phyloP scores from a whole-genome alignment of 2,329 filamentous ascomycete genomes.

The Colletotrichum melonis region DNA sequence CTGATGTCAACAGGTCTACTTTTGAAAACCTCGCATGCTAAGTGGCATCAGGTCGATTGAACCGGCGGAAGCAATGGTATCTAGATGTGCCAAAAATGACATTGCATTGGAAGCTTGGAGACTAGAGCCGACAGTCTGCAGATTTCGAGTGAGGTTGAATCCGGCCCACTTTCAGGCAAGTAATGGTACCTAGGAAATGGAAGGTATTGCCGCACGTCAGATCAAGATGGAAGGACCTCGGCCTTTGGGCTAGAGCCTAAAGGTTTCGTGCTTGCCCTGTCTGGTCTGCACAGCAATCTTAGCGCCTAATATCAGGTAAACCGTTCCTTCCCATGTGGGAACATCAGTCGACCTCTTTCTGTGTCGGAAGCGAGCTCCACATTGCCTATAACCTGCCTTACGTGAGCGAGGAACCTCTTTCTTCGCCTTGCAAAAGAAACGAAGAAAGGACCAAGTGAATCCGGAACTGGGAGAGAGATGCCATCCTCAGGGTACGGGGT shows the following conservation, averaged over 20 bases:
- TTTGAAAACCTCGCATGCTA: too few species aligned
- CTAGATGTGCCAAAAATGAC: too few species aligned
- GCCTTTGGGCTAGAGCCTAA: background rate
- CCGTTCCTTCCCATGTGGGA: background rate
- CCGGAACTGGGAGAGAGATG: background rate
- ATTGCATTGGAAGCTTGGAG: too few species aligned
- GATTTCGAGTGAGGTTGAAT: background rate
- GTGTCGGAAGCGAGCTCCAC: background rate
- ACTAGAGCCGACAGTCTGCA: too few species aligned
- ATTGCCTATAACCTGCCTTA: background rate
- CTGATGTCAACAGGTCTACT: too few species aligned
- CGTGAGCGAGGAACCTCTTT: background rate
- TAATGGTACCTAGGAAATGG: too few species aligned
- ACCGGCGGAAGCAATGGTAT: too few species aligned
- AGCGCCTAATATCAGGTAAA: background rate
- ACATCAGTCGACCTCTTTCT: background rate
- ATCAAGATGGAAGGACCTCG: background rate
- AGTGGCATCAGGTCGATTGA: too few species aligned
- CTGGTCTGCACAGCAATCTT: conserved; percentile 4
- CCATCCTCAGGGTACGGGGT: background rate
- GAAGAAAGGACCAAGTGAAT: background rate
- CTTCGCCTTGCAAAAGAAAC: background rate
- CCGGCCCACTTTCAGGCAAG: too few species aligned
- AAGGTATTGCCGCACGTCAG: background rate
- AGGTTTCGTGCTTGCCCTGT: background rate